These are phyloP conservation scores for Epichloe sibirici DNA, from an alignment of 2,329 filamentous ascomycete genomes.

Conservation along the genomic window DNA sequence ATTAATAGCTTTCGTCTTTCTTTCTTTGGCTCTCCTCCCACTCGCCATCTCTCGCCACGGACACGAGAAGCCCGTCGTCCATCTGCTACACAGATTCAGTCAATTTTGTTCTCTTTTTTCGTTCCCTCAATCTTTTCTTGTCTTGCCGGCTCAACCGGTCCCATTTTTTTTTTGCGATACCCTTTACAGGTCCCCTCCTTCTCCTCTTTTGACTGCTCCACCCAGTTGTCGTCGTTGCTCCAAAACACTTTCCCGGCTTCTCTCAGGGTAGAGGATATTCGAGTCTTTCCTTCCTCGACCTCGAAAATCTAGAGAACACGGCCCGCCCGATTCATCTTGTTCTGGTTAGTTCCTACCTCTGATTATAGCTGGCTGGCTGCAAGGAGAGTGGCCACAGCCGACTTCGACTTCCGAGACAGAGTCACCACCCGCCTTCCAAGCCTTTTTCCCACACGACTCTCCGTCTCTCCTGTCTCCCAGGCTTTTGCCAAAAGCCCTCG, in stretches of 20 bases:
- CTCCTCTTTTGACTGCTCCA: neutral
- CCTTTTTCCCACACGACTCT: neutral
- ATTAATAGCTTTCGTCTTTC: neutral
- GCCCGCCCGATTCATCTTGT: neutral
- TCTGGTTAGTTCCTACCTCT: neutral
- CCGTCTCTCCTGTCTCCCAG: neutral
- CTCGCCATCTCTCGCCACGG: neutral
- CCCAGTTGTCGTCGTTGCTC: slow-evolving; percentile 1
- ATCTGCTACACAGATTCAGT: neutral
- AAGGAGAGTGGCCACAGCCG: neutral
- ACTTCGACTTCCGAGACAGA: slow-evolving; percentile 3
- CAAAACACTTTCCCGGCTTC: neutral
- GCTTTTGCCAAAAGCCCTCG: neutral
- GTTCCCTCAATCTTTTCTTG: neutral
- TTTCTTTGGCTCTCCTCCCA: neutral
- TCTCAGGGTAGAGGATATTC: neutral
- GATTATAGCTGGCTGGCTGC: neutral
- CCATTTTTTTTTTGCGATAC: slow-evolving; percentile 2
- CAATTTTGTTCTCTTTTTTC: neutral
- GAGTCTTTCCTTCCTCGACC: slow-evolving; percentile 2
- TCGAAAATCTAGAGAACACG: neutral
- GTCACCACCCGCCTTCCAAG: neutral
- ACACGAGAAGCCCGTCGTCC: neutral
- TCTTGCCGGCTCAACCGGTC: neutral
- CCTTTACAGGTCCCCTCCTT: neutral